Evolutionary conservation across 2,329 filamentous ascomycete genomes (phyloP).

Genomic region (Cryphonectria parasitica): DNA sequence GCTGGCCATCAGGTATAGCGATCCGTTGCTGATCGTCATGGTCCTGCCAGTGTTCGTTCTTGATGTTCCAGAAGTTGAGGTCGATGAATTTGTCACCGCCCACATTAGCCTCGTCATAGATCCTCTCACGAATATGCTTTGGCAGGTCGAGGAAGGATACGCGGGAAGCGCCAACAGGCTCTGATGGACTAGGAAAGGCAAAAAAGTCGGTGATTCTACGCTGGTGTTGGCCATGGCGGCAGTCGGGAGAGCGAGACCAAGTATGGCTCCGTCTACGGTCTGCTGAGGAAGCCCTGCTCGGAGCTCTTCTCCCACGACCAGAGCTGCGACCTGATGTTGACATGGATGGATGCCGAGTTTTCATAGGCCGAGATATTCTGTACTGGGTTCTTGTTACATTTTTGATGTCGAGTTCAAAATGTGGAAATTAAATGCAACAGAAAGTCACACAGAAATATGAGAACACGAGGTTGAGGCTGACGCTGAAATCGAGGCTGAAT

Average conservation of each 20-base stretch:
- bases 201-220: neutral
- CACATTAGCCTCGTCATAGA: conserved; percentile 10
- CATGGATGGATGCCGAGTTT: too few species aligned
- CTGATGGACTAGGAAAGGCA: neutral
- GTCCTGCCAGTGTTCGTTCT: neutral
- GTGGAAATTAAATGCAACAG: neutral
- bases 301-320: too few species aligned
- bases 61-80: conserved; percentile 3
- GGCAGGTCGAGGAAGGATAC: conserved; percentile 6
- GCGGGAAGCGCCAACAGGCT: neutral
- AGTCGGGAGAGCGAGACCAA: too few species aligned
- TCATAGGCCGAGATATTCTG: too few species aligned
- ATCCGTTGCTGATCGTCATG: neutral
- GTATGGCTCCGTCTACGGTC: too few species aligned
- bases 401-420: neutral
- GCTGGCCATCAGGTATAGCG: neutral
- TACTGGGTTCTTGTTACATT: too few species aligned
- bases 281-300: too few species aligned
- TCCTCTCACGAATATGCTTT: neutral
- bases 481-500: neutral
- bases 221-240: neutral
- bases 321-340: too few species aligned
- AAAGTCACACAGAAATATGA: neutral
- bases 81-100: conserved; percentile 6
- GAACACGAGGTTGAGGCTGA: neutral